Conservation (phyloP, 257 asterid genomes). For the Scutellaria galericulata region DNA sequence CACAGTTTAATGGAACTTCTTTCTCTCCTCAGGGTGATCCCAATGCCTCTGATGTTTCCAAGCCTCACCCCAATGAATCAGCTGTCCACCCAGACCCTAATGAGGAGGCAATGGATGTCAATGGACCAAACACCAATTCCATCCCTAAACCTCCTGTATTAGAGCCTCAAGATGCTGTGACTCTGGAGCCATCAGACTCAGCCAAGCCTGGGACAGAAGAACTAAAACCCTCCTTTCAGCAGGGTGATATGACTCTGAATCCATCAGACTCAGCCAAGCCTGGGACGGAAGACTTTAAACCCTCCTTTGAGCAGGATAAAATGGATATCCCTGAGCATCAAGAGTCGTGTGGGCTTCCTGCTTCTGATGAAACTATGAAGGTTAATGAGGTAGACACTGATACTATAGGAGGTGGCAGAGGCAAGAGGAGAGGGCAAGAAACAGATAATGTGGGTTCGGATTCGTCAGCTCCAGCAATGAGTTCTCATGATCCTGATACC, state of each 20-base stretch:
- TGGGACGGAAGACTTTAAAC: constrained; percentile 21
- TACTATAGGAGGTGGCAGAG: constrained; percentile 26
- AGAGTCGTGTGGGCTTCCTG: constrained; percentile 25
- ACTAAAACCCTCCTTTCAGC: constrained; percentile 33
- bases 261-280: constrained; percentile 22
- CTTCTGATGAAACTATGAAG: constrained; percentile 37
- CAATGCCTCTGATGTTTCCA: constrained; percentile 28
- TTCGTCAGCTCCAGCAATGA: constrained; percentile 20
- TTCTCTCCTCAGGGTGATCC: constrained; percentile 25
- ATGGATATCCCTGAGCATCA: constrained; percentile 24
- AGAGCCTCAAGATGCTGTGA: constrained; percentile 33
- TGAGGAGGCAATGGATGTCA: constrained; percentile 35
- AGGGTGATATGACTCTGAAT: constrained; percentile 18
- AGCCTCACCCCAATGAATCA: constrained; percentile 24
- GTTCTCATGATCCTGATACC: constrained; percentile 30
- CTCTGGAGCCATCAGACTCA: neutral
- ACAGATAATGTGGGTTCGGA: constrained; percentile 28
- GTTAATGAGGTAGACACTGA: constrained; percentile 29
- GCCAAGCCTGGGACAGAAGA: constrained; percentile 30
- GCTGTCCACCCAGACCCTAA: constrained; percentile 29
- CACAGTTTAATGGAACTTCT: constrained; percentile 21
- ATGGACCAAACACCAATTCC: constrained; percentile 11
- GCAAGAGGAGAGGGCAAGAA: constrained; percentile 43
- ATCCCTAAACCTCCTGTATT: constrained; percentile 16
- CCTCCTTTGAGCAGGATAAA: constrained; percentile 32